These are phyloP conservation scores for Monascus purpureus DNA, from an alignment of 495 filamentous ascomycete genomes.

Conservation along the genomic window DNA sequence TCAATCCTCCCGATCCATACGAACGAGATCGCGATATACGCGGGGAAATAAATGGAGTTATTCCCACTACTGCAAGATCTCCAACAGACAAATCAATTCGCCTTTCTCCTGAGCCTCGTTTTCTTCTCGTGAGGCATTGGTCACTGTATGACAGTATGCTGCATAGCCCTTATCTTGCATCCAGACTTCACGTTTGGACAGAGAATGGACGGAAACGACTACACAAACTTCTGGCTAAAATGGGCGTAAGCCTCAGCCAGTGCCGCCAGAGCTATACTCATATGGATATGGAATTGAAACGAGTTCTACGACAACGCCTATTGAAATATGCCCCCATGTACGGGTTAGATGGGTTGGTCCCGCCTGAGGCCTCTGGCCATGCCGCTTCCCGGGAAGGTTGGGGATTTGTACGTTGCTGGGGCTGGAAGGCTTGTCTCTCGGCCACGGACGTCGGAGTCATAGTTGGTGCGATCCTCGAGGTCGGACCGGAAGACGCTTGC, in stretches of 20 bases:
- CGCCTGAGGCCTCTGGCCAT: conserved; percentile 41
- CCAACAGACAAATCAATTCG: conserved; percentile 88
- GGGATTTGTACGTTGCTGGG: conserved; percentile 96
- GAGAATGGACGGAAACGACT: conserved; percentile 76
- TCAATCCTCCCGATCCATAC: conserved; percentile 68
- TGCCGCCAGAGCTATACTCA: conserved; percentile 93
- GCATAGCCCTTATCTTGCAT: conserved; percentile 90
- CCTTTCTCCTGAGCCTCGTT: conserved; percentile 84
- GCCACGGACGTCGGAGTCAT: conserved; percentile 86
- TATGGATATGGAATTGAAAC: conserved; percentile 96
- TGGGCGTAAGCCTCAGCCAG: conserved; percentile 89
- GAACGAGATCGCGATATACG: conserved; percentile 39
- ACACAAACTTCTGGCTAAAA: conserved; percentile 94
- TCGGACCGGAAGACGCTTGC: conserved; percentile 40
- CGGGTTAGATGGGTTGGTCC: conserved; percentile 83
- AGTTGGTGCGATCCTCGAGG: conserved; percentile 81
- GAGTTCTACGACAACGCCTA: conserved; percentile 69
- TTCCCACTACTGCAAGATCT: conserved; percentile 75
- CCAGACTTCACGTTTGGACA: conserved; percentile 85
- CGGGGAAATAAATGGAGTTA: conserved; percentile 55
- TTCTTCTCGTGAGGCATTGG: conserved; percentile 91
- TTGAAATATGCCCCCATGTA: conserved; percentile 83
- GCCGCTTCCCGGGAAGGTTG: conserved; percentile 59
- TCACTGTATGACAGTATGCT: conserved; percentile 97
- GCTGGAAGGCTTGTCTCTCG: conserved; percentile 87